Conservation (phyloP, 148 eudicot genomes). For the Camellia japonica region DNA sequence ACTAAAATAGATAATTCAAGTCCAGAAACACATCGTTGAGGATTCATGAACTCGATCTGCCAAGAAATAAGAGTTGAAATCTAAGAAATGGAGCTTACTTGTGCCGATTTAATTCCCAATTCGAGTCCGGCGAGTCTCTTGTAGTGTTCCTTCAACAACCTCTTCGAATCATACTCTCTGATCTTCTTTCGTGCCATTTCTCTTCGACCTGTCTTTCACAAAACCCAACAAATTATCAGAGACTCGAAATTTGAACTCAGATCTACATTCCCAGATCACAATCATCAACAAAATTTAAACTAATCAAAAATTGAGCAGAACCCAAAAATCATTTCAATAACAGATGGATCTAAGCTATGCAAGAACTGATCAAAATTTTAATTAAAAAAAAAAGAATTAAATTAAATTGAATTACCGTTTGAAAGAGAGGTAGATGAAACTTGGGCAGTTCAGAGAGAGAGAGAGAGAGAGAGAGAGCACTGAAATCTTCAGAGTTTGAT, state of each 20-base stretch:
- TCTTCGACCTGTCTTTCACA: slow-evolving; percentile 9
- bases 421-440: slow-evolving; percentile 1
- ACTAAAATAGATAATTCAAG: background rate
- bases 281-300: background rate
- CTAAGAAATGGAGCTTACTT: slow-evolving; percentile 37
- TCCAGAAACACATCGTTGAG: background rate
- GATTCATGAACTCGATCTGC: background rate
- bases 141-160: slow-evolving; percentile 85
- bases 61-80: background rate
- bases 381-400: background rate
- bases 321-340: background rate
- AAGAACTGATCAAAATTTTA: background rate
- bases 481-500: background rate
- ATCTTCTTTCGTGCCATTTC: slow-evolving; percentile 99
- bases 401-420: background rate
- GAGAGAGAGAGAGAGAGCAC: background rate
- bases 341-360: background rate
- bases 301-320: background rate
- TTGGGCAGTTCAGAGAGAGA: background rate
- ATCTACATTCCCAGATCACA: slow-evolving; percentile 7
- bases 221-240: background rate
- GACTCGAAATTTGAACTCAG: slow-evolving; percentile 3
- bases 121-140: slow-evolving; percentile 85
- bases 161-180: slow-evolving; percentile 99
- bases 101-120: slow-evolving; percentile 81